Conservation (phyloP, 192 early-diverging fungal genomes). For the Piromyces sp. region DNA sequence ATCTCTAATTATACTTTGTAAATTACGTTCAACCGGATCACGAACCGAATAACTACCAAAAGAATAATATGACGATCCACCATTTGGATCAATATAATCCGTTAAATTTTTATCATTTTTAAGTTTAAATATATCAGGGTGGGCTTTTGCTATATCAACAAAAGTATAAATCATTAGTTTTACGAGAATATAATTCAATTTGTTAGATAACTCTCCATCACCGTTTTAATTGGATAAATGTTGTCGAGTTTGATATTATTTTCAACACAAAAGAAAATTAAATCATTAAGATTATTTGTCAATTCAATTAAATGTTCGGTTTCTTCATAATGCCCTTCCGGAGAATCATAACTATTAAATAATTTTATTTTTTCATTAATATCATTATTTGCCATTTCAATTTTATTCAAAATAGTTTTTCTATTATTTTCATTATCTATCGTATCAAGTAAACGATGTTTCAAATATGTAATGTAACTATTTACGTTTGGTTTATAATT, state of each 20-base stretch:
- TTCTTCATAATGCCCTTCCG: not conserved
- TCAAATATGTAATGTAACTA: not conserved
- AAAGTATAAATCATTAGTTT: not conserved
- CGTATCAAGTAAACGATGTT: not conserved
- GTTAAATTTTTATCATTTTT: not conserved
- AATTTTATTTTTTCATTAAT: not conserved
- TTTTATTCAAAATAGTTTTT: not conserved
- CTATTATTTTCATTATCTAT: not conserved
- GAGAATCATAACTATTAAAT: not conserved
- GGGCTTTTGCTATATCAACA: too few species aligned
- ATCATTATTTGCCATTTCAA: not conserved
- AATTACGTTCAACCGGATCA: not conserved
- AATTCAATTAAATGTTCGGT: not conserved
- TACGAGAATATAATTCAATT: not conserved
- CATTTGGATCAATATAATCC: not conserved
- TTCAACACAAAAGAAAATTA: not conserved
- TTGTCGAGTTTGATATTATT: not conserved
- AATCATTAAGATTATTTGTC: not conserved
- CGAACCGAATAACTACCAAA: not conserved
- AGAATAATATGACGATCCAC: not conserved
- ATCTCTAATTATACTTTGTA: not conserved
- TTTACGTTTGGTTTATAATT: not conserved
- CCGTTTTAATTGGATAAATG: not conserved
- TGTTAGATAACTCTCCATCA: not conserved
- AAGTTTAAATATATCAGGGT: not conserved